Evolutionary conservation across 2,329 filamentous ascomycete species (phyloP).

Genomic region (Phialophora tarda): DNA sequence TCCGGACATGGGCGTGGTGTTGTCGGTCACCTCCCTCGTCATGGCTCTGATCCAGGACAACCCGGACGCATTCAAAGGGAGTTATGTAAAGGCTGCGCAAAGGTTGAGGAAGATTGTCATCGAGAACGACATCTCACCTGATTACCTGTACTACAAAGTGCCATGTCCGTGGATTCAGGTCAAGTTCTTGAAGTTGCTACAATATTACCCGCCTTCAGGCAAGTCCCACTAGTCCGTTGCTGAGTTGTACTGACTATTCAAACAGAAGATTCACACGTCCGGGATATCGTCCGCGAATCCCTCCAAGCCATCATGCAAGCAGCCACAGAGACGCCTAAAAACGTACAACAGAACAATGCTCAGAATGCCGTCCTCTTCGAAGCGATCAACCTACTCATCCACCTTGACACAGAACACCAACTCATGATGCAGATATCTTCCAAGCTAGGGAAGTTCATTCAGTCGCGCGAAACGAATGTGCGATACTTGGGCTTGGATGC

Average conservation of each 20-base stretch:
- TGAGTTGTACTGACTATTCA: constrained; percentile 1
- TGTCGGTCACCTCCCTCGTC: constrained; percentile 93
- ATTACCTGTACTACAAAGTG: constrained; percentile 99
- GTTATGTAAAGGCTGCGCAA: constrained; percentile 91
- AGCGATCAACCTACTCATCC: constrained; percentile 97
- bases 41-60: constrained; percentile 95
- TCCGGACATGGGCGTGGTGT: constrained; percentile 85
- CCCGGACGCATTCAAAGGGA: constrained; percentile 90
- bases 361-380: constrained; percentile 98
- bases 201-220: constrained; percentile 96
- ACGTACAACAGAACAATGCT: constrained; percentile 98
- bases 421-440: constrained; percentile 96
- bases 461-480: constrained; percentile 95
- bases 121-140: constrained; percentile 83
- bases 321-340: constrained; percentile 93
- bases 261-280: constrained; percentile 86
- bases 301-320: constrained; percentile 88
- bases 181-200: constrained; percentile 86
- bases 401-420: constrained; percentile 90
- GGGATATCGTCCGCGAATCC: constrained; percentile 88
- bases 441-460: constrained; percentile 90
- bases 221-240: constrained; percentile 42
- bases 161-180: constrained; percentile 98
- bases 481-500: constrained; percentile 94
- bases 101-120: constrained; percentile 87